Conservation (phyloP, 2,329 filamentous ascomycete genomes). For the Fusarium irregulare region DNA sequence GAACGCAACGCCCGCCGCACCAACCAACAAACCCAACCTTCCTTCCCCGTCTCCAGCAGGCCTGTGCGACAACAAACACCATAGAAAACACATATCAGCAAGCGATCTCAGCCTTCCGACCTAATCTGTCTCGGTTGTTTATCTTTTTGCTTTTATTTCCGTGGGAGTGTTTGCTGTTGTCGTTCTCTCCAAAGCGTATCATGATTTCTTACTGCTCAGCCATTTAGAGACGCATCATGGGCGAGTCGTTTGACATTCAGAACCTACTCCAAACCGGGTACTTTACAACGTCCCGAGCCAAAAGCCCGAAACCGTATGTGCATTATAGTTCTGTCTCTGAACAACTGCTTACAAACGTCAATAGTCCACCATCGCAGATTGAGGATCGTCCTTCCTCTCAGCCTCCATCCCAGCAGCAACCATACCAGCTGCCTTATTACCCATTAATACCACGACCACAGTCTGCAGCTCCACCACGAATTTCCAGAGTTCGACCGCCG, state of each 20-base stretch:
- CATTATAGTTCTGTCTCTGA: not conserved
- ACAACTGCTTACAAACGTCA: constrained; percentile 26
- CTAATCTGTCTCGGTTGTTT: not conserved
- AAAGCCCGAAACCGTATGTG: constrained; percentile 47
- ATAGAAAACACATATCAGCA: constrained; percentile 34
- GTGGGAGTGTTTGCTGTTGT: constrained; percentile 21
- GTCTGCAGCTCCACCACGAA: constrained; percentile 29
- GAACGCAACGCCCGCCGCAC: constrained; percentile 26
- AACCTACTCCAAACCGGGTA: constrained; percentile 62
- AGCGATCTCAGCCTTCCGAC: constrained; percentile 9
- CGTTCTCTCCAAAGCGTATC: constrained; percentile 31
- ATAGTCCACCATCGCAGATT: constrained; percentile 35
- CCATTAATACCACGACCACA: constrained; percentile 29
- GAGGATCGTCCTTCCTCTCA: constrained; percentile 36
- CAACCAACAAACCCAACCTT: constrained; percentile 16
- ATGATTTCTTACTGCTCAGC: constrained; percentile 37
- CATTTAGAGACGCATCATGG: constrained; percentile 53
- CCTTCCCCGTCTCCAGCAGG: constrained; percentile 30
- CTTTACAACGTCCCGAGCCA: constrained; percentile 61
- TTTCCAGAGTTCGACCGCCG: constrained; percentile 62
- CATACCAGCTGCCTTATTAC: constrained; percentile 38
- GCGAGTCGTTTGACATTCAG: constrained; percentile 57
- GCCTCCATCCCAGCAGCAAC: constrained; percentile 24
- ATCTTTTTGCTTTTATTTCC: constrained; percentile 12
- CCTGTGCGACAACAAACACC: constrained; percentile 39